phyloP scores from a whole-genome alignment of 352 stramenopile genomes.

The Peronospora destructor region DNA sequence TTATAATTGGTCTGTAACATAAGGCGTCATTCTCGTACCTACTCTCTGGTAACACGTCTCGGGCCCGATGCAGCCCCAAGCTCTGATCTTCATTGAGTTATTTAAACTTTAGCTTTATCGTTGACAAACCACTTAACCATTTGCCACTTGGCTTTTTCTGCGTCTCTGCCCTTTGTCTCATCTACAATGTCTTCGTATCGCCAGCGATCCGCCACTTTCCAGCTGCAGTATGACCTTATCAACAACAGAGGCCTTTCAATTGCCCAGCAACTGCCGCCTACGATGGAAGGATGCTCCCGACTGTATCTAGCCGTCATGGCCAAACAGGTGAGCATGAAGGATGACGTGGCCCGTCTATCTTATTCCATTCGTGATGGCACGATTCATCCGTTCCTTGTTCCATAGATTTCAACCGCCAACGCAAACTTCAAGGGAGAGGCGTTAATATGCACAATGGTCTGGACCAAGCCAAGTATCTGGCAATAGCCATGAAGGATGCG shows the following conservation, averaged over 20 bases:
- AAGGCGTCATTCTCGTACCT: conserved; percentile 10
- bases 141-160: too few relatives aligned
- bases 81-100: too few relatives aligned
- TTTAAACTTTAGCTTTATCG: too few relatives aligned
- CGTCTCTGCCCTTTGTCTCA: too few relatives aligned
- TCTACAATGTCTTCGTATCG: conserved; percentile 18
- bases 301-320: conserved; percentile 70
- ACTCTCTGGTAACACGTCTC: conserved; percentile 6
- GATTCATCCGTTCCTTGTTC: background rate
- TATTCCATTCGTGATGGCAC: background rate
- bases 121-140: too few relatives aligned
- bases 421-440: conserved; percentile 71
- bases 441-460: conserved; percentile 60
- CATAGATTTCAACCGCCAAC: conserved; percentile 57
- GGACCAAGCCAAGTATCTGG: conserved; percentile 52
- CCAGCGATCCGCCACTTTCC: conserved; percentile 19
- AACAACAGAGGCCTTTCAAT: conserved; percentile 21
- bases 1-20: conserved; percentile 3
- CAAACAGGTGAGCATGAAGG: conserved; percentile 38
- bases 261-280: conserved; percentile 48
- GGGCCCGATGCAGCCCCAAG: too few relatives aligned
- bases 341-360: too few relatives aligned
- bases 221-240: conserved; percentile 20
- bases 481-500: conserved; percentile 57
- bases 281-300: conserved; percentile 43